phyloP scores from a whole-genome alignment of 2,329 filamentous ascomycete species.

The Chaetomiaceae sp. region DNA sequence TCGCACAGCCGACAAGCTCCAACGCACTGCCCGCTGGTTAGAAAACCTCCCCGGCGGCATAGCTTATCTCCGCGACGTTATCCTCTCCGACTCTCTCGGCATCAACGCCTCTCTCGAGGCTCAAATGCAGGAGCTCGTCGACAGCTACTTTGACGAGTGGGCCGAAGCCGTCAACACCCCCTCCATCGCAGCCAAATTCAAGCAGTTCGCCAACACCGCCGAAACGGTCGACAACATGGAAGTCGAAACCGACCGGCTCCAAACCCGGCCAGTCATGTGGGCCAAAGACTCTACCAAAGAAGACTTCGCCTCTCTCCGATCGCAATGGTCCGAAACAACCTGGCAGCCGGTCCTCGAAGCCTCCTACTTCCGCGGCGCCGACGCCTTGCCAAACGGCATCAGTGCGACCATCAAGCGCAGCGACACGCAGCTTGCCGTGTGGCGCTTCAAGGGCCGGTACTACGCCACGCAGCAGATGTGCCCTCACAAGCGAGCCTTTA shows the following conservation, averaged over 20 bases:
- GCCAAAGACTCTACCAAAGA: slow-evolving; percentile 57
- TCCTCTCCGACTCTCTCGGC: slow-evolving; percentile 80
- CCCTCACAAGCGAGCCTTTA: slow-evolving; percentile 84
- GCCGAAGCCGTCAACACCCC: slow-evolving; percentile 72
- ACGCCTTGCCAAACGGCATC: slow-evolving; percentile 65
- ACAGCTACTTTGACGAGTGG: slow-evolving; percentile 88
- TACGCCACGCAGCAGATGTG: slow-evolving; percentile 94
- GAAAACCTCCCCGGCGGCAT: slow-evolving; percentile 80
- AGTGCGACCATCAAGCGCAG: slow-evolving; percentile 77
- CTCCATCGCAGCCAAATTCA: slow-evolving; percentile 63
- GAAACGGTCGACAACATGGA: slow-evolving; percentile 69
- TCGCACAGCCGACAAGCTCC: slow-evolving; percentile 83
- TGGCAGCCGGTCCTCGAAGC: slow-evolving; percentile 80
- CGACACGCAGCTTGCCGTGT: slow-evolving; percentile 84
- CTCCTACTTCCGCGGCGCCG: slow-evolving; percentile 60
- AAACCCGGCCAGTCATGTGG: slow-evolving; percentile 74
- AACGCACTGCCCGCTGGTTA: slow-evolving; percentile 84
- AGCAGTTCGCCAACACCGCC: slow-evolving; percentile 77
- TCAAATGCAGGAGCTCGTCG: slow-evolving; percentile 83
- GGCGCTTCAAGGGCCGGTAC: slow-evolving; percentile 74
- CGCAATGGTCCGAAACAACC: slow-evolving; percentile 58
- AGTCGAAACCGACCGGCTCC: slow-evolving; percentile 65
- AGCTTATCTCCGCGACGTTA: slow-evolving; percentile 74
- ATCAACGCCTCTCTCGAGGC: slow-evolving; percentile 79
- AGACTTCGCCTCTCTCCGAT: slow-evolving; percentile 65